phyloP scores from a whole-genome alignment of 768 basidiomycete species.

The Vishniacozyma victoriae region DNA sequence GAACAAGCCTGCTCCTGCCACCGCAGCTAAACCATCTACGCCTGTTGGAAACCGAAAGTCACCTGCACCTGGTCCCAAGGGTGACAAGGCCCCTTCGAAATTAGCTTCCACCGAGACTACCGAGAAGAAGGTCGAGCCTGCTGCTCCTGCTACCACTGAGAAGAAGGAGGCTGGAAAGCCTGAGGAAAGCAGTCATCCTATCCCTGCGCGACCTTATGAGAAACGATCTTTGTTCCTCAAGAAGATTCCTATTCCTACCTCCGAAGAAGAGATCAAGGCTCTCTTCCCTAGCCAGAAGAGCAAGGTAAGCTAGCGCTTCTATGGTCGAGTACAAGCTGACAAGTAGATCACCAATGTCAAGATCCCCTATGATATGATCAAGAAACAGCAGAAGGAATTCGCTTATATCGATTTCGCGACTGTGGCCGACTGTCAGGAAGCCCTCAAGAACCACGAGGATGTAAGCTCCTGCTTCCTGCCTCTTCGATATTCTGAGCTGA shows the following conservation, averaged over 20 bases:
- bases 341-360: slow-evolving; percentile 33
- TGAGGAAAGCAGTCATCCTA: no score
- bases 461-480: slow-evolving; percentile 51
- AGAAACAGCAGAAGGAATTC: slow-evolving; percentile 48
- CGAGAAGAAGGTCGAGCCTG: slow-evolving; percentile 11
- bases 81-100: no score
- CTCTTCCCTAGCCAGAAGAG: slow-evolving; percentile 16
- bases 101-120: no score
- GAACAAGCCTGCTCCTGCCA: no score
- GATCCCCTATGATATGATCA: slow-evolving; percentile 26
- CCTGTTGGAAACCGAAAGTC: no score
- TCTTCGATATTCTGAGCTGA: background rate
- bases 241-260: slow-evolving; percentile 20
- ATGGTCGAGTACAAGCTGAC: slow-evolving; percentile 49
- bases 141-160: slow-evolving; percentile 2
- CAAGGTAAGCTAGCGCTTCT: slow-evolving; percentile 19
- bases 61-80: no score
- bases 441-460: slow-evolving; percentile 66
- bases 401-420: slow-evolving; percentile 87
- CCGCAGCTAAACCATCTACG: no score
- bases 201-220: no score
- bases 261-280: slow-evolving; percentile 32
- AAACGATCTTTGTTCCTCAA: slow-evolving; percentile 40
- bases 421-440: slow-evolving; percentile 76
- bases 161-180: slow-evolving; percentile 7